Percentiles rank a stretch among this genome's conserved stretches.
These are phyloP conservation scores for Alopecurus myosuroides DNA, from an alignment of 176 grass and related monocot species.

Conservation along the genomic window DNA sequence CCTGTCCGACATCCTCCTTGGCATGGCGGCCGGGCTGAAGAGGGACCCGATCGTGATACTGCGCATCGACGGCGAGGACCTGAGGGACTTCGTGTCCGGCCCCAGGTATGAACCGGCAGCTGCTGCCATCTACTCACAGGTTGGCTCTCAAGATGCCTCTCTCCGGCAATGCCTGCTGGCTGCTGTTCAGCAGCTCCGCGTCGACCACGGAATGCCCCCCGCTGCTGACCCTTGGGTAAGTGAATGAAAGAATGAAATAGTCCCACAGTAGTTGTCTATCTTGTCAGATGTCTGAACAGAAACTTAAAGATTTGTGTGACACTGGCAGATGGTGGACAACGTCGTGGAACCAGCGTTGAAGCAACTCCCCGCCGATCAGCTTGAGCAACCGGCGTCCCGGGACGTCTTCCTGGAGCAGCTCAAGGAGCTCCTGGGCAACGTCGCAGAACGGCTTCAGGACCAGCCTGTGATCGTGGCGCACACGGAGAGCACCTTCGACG, in stretches of 20 bases:
- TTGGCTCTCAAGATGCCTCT: constrained; percentile 23
- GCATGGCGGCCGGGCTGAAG: constrained; percentile 92
- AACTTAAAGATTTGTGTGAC: neutral
- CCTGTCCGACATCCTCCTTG: constrained; percentile 59
- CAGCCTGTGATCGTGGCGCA: constrained; percentile 87
- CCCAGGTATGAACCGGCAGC: constrained; percentile 45
- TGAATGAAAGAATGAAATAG: neutral
- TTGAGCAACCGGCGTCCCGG: constrained; percentile 39
- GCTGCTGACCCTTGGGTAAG: constrained; percentile 70
- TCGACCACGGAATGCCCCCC: constrained; percentile 83
- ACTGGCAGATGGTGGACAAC: constrained; percentile 43
- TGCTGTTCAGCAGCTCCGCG: constrained; percentile 54
- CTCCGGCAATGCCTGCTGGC: constrained; percentile 44
- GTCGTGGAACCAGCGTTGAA: constrained; percentile 57
- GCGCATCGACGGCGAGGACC: constrained; percentile 89
- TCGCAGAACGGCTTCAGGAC: constrained; percentile 49
- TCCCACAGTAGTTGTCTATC: neutral
- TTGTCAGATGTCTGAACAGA: neutral
- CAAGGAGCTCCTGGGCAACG: constrained; percentile 38
- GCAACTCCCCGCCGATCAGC: constrained; percentile 30
- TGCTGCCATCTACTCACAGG: constrained; percentile 47
- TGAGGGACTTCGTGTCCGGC: constrained; percentile 61
- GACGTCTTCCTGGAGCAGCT: constrained; percentile 54
- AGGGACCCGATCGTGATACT: constrained; percentile 83
- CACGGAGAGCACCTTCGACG: constrained; percentile 72